phyloP scores from a whole-genome alignment of 768 basidiomycete species.

The Mycena amicta region DNA sequence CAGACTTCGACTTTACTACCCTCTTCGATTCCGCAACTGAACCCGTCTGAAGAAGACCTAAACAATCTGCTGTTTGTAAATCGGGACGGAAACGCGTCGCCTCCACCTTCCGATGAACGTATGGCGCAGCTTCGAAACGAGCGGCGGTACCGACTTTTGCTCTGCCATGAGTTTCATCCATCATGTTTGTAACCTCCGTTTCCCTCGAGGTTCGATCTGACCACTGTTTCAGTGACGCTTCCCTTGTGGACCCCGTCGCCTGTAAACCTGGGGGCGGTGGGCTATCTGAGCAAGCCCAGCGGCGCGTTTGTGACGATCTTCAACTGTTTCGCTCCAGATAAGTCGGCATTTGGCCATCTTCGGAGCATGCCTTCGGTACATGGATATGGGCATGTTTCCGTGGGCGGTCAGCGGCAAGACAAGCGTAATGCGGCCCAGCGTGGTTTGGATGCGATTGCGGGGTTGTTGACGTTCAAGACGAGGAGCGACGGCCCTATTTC shows the following conservation, averaged over 20 bases:
- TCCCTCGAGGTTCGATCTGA: too few relatives aligned
- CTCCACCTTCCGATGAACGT: constrained; percentile 38
- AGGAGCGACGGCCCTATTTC: constrained; percentile 36
- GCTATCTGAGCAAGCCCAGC: constrained; percentile 68
- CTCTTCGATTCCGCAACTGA: constrained; percentile 24
- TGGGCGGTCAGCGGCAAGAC: constrained; percentile 53
- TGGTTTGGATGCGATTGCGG: constrained; percentile 56
- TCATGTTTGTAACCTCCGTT: too few relatives aligned
- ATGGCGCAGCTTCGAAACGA: constrained; percentile 57
- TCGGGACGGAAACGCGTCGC: constrained; percentile 41
- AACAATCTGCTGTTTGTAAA: constrained; percentile 19
- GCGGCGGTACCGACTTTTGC: constrained; percentile 64
- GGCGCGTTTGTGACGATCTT: constrained; percentile 75
- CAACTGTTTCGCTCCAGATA: constrained; percentile 62
- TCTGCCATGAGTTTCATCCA: constrained; percentile 70
- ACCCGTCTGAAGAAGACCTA: constrained; percentile 27
- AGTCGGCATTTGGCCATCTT: constrained; percentile 44
- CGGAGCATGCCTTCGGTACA: constrained; percentile 58
- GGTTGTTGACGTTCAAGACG: constrained; percentile 48
- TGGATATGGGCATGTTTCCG: constrained; percentile 62
- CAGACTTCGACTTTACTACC: constrained; percentile 35
- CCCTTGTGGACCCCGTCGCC: constrained; percentile 72
- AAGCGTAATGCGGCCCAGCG: constrained; percentile 62
- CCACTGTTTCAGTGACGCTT: constrained; percentile 58
- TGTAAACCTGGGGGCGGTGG: constrained; percentile 71